Base-by-base conservation (phyloP, 1,139 yeast species). In the Zygoascus sp. region DNA sequence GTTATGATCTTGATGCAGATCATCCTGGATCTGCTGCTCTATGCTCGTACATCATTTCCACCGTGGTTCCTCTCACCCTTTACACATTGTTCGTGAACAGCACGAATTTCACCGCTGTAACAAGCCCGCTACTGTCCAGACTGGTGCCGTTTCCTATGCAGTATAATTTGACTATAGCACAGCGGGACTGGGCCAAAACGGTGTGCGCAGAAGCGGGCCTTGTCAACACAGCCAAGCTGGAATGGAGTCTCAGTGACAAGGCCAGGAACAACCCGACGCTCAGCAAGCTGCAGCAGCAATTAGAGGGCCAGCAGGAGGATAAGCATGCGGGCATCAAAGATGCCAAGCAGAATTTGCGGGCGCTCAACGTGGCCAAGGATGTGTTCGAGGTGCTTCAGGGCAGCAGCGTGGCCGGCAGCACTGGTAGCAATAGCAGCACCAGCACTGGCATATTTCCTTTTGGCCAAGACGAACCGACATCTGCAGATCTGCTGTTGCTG, bases 61-160 rank as follows among this genome's bases (percentile, higher is more conserved):
- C 70, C 32, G 58, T 80, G 28, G 66, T 70, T n/a, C 62, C 70
- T 23, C 65, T 82, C 27, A 78, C 85, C 28, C 77, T 75, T 48
- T 86, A 83, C 63, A 78, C 80, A 48, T 64, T 81, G 37, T 87
- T 76, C 58, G 67, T 83, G 42, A 76, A 81, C 53, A 70, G 75
- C 27, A 68, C 67, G 27, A 86, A 86, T 64, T 87, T 83, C 62
- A 89, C 81, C 54, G 61, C 69, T 13, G 79, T 75, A 50, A 79
- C 90, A 1, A 70, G 94, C 47, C 80, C 81, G 40, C 62, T 77
- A 22, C 81, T 83, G 60, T 70, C 77, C 32, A 57, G 67, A 3
- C 72, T 80, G 52, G 68, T 86, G 30, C 87, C 92, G 2, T 87
- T 87, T 65, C 96, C 96, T 5, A 79, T 86, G 82, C 90, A 87